Evolutionary conservation across 2,329 filamentous ascomycete genomes (phyloP), one percentile per base, ranked within the genome.

Genomic region (Cladosporium halotolerans): DNA sequence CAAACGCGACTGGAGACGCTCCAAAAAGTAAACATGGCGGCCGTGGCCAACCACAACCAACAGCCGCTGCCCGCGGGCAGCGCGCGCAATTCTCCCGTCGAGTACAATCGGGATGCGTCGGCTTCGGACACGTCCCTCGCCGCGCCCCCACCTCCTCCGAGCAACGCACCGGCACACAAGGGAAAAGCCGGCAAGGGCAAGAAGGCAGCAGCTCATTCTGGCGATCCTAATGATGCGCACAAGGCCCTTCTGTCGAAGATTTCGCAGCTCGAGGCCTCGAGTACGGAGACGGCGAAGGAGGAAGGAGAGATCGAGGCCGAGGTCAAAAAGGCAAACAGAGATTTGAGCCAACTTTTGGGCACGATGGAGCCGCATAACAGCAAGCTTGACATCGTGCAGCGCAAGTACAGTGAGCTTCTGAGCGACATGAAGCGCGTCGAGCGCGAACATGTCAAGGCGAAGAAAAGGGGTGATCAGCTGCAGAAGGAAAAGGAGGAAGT

Each of bases 401-500:
- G 89, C 66, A 89, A 90, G 65, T 96, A 93, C 61, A 90, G 88
- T 57, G 91, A 97, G 65, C 81, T 97, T 4, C 77, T 97, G 54
- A 85, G 88, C 51, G 91, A 96, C 56, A 95, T 97, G 89, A 96
- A 96, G 72, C 86, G 91, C 53, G 80, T 95, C 56, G 92, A 99
- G 70, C 86, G 91, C 56, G 93, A 99, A 58, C 91, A 95, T 66
- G 81, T 88, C 57, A 97, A 96, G 73, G 93, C 92, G 64, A 97
- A 96, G 78, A 95, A 96, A 71, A 86, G 90, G 19, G 89, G 88
- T 23, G 93, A 99, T 68, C 86, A 89, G 65, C 73, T 99, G 52
- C 93, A 99, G 71, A 99, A 97, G 70, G 93, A 99, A 65, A 95
- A 95, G 70, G 93, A 99, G 68, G 84, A 88, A 61, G 86, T 87